phyloP scores from a whole-genome alignment of 768 basidiomycete genomes.

The Serendipita sp. region DNA sequence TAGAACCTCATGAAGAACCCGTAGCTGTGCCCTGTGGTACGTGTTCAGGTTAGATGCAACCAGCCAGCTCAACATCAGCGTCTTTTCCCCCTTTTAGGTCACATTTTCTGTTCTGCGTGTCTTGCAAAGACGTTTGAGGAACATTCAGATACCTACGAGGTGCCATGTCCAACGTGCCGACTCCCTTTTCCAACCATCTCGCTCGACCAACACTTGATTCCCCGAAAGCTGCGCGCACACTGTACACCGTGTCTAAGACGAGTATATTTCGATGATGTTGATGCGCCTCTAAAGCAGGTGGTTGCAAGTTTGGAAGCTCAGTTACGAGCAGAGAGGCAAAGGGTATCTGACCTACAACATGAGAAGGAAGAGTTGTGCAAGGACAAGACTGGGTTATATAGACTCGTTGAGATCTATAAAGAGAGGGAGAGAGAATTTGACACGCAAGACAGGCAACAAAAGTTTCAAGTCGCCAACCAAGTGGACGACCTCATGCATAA shows the following conservation, averaged over 20 bases:
- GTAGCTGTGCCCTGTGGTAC: neutral
- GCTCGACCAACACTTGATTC: constrained; percentile 71
- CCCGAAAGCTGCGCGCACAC: constrained; percentile 52
- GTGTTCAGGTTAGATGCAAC: neutral
- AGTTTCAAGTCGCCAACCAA: neutral
- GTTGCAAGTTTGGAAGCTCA: constrained; percentile 20
- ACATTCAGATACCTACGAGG: neutral
- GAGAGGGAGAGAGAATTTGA: neutral
- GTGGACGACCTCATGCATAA: constrained; percentile 1
- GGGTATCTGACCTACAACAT: neutral
- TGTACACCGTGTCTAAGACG: neutral
- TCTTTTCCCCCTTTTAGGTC: neutral
- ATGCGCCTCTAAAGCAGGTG: constrained; percentile 34
- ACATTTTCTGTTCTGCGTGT: neutral
- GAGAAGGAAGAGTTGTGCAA: neutral
- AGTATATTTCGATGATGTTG: constrained; percentile 30
- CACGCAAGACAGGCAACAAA: neutral
- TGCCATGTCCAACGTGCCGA: neutral
- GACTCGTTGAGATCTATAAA: neutral
- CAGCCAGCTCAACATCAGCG: neutral
- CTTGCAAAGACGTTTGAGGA: constrained; percentile 4
- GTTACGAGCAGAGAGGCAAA: constrained; percentile 6
- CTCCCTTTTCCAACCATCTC: constrained; percentile 31
- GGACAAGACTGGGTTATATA: neutral
- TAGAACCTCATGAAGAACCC: constrained; percentile 1